These are phyloP conservation scores for Camellia japonica DNA, from an alignment of 148 eudicot genomes.

Conservation along the genomic window DNA sequence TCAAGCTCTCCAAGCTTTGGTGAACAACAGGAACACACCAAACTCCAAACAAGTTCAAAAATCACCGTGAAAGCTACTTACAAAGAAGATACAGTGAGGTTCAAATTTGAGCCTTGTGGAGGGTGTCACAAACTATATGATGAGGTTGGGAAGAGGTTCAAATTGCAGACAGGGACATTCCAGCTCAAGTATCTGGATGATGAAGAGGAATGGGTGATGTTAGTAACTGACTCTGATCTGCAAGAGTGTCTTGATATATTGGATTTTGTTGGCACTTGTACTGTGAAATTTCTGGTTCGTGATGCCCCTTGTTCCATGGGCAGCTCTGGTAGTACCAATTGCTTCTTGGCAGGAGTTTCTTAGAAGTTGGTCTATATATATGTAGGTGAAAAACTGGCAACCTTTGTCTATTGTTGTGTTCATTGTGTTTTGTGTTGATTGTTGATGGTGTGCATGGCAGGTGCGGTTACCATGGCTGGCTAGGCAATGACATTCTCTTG, in stretches of 20 bases:
- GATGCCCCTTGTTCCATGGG: constrained; percentile 51
- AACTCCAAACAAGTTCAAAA: constrained; percentile 29
- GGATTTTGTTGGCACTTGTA: constrained; percentile 62
- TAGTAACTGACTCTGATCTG: constrained; percentile 73
- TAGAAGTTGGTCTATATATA: neutral
- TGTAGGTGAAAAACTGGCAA: neutral
- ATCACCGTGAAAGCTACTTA: constrained; percentile 70
- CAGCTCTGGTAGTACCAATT: constrained; percentile 74
- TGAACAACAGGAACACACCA: constrained; percentile 17
- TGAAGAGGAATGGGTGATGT: constrained; percentile 91
- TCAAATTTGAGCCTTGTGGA: constrained; percentile 58
- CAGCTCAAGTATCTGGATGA: constrained; percentile 92
- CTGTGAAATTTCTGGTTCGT: constrained; percentile 64
- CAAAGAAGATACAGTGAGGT: constrained; percentile 67
- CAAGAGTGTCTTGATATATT: constrained; percentile 77
- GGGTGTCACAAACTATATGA: constrained; percentile 69
- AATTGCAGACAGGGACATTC: constrained; percentile 52
- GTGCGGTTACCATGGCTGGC: neutral
- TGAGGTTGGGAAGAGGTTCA: constrained; percentile 74
- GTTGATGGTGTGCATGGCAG: neutral
- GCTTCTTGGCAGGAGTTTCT: constrained; percentile 46
- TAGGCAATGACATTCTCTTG: neutral
- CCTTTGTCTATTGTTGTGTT: neutral
- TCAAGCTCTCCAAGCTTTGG: constrained; percentile 54
- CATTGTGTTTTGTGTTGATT: neutral